phyloP scores from a whole-genome alignment of 2,329 filamentous ascomycete genomes.

The Chalaropsis ovoidea region DNA sequence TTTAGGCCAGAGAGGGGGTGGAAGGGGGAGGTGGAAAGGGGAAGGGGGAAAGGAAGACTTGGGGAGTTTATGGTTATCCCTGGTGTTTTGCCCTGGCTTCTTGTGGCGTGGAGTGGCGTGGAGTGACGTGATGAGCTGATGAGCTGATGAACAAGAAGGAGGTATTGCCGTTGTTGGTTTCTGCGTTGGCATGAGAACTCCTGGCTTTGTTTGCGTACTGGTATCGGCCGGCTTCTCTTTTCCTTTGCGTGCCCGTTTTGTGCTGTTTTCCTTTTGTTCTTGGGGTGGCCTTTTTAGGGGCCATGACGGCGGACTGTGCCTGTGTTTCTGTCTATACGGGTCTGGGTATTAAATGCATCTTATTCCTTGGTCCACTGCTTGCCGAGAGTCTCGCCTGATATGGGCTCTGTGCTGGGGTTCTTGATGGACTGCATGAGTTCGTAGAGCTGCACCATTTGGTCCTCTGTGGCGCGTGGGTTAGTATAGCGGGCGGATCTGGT shows the following conservation, averaged over 20 bases:
- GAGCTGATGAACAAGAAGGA: not conserved
- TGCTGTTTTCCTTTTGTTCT: not conserved
- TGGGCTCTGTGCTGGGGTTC: conserved; percentile 30
- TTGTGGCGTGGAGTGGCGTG: not conserved
- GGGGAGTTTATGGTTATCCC: not conserved
- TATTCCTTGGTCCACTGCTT: conserved; percentile 19
- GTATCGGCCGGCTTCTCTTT: not conserved
- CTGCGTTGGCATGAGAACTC: not conserved
- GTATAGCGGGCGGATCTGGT: not conserved
- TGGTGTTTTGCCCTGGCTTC: not conserved
- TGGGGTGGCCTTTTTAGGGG: not conserved
- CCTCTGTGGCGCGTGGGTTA: conserved; percentile 46
- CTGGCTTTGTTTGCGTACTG: not conserved
- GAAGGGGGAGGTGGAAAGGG: not conserved
- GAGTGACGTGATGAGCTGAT: not conserved
- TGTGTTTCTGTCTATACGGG: not conserved
- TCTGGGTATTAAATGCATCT: not conserved
- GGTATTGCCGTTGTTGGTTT: conserved; percentile 4
- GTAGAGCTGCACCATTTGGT: conserved; percentile 87
- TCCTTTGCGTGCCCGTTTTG: not conserved
- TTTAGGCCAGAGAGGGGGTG: not conserved
- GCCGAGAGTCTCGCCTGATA: conserved; percentile 9
- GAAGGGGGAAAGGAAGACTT: not conserved
- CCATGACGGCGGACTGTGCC: no score
- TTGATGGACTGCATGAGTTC: conserved; percentile 81